Evolutionary conservation across 495 filamentous ascomycete species (phyloP).

Genomic region (Penicillium atrosanguineum): DNA sequence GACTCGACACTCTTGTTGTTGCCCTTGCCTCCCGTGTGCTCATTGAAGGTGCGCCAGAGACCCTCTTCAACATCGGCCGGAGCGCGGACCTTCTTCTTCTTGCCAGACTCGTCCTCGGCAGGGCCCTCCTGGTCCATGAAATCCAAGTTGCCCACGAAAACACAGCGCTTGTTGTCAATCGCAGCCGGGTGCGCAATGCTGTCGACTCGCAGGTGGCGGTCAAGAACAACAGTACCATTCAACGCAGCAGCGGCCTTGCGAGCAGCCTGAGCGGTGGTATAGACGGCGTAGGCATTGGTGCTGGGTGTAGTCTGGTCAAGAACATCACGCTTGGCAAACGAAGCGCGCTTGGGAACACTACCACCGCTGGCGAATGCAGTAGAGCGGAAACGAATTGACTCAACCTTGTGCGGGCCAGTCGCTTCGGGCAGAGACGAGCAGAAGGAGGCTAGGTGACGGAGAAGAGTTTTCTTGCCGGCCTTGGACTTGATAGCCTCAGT

Average conservation of each 20-base stretch:
- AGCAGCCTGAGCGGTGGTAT: conserved; percentile 66
- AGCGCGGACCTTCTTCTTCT: conserved; percentile 63
- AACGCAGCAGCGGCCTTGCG: conserved; percentile 72
- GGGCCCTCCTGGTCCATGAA: conserved; percentile 83
- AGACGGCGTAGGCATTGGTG: conserved; percentile 93
- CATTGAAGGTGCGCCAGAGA: conserved; percentile 81
- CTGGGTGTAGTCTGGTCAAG: conserved; percentile 87
- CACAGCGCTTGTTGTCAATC: conserved; percentile 80
- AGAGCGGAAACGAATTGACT: conserved; percentile 91
- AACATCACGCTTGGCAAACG: conserved; percentile 77
- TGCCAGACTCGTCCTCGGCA: conserved; percentile 52
- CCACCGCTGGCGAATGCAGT: conserved; percentile 69
- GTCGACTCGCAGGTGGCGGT: conserved; percentile 88
- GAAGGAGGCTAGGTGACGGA: conserved; percentile 64
- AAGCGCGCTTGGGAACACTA: conserved; percentile 83
- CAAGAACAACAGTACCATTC: conserved; percentile 81
- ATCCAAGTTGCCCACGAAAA: conserved; percentile 95
- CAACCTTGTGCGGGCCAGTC: conserved; percentile 62
- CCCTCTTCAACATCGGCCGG: conserved; percentile 93
- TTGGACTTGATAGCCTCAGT: conserved; percentile 78
- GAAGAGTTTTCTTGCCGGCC: conserved; percentile 69
- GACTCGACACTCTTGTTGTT: conserved; percentile 81
- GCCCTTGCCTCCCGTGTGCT: conserved; percentile 37
- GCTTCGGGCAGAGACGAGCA: conserved; percentile 43
- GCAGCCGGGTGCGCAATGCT: conserved; percentile 81